A percentile compares a stretch with the other conserved stretches of the same genome.
phyloP scores from a whole-genome alignment of 768 basidiomycete genomes.

The Auricularia auricula-judae region DNA sequence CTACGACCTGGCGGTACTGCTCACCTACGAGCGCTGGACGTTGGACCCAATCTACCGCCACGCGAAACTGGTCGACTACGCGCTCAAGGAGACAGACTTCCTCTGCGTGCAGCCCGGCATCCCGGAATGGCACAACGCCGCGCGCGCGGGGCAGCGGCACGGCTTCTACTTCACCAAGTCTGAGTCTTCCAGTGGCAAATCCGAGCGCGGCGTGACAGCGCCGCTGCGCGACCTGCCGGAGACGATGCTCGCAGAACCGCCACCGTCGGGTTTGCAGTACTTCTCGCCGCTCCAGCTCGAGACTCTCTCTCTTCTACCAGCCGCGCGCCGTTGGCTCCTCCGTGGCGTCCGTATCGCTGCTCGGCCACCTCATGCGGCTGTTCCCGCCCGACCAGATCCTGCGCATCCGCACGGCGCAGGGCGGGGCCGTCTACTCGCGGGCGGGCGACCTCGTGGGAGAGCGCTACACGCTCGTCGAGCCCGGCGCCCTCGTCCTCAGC shows the following conservation, averaged over 20 bases:
- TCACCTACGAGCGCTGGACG: slow-evolving; percentile 11
- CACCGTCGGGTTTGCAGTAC: neutral
- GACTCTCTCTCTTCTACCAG: slow-evolving; percentile 14
- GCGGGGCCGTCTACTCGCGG: slow-evolving; percentile 7
- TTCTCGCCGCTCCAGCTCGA: slow-evolving; percentile 9
- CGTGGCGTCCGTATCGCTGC: slow-evolving; percentile 7
- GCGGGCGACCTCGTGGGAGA: neutral
- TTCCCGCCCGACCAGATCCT: slow-evolving; percentile 2
- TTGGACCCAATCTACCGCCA: slow-evolving; percentile 13
- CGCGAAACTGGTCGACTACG: slow-evolving; percentile 12
- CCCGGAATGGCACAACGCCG: neutral
- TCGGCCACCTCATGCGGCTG: slow-evolving; percentile 13
- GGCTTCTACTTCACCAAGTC: neutral
- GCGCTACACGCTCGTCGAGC: slow-evolving; percentile 6
- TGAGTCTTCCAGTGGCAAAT: no score
- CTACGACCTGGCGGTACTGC: slow-evolving; percentile 9
- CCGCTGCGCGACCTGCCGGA: slow-evolving; percentile 9
- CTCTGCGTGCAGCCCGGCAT: neutral
- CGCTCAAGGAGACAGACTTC: neutral
- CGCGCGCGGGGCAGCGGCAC: neutral
- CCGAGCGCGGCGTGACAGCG: neutral
- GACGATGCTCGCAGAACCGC: slow-evolving; percentile 10
- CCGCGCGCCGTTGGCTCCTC: slow-evolving; percentile 12
- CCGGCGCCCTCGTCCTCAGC: slow-evolving; percentile 4
- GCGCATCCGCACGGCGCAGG: slow-evolving; percentile 8